Conservation (phyloP, 306 rosid species). For the Ochetophila trinervis region DNA sequence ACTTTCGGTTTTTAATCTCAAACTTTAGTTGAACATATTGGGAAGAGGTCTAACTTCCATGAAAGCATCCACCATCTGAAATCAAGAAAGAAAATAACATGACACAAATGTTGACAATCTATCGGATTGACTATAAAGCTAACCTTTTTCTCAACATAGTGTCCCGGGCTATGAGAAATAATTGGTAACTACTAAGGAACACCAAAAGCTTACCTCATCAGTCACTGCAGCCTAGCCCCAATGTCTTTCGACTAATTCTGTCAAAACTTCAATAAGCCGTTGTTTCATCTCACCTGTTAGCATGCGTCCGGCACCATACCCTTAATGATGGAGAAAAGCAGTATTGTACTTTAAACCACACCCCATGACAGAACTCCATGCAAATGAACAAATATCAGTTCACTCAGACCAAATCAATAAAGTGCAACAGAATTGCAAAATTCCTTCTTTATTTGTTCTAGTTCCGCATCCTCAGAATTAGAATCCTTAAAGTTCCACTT, state of each 20-base stretch:
- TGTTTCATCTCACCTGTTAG: conserved; percentile 95
- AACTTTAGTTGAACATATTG: conserved; percentile 56
- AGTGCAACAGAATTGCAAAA: conserved; percentile 11
- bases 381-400: neutral
- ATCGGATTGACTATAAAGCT: neutral
- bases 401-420: neutral
- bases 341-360: neutral
- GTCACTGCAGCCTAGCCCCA: conserved; percentile 86
- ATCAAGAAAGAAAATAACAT: conserved; percentile 1
- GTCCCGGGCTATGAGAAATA: neutral
- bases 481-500: too few relatives aligned
- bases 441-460: conserved; percentile 66
- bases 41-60: conserved; percentile 89
- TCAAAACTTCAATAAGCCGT: conserved; percentile 59
- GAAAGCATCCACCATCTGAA: conserved; percentile 89
- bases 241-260: conserved; percentile 83
- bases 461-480: too few relatives aligned
- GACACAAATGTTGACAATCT: neutral
- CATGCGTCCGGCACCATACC: conserved; percentile 86
- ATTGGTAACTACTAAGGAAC: neutral
- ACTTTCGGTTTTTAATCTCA: neutral
- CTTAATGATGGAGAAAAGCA: conserved; percentile 38
- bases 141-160: neutral
- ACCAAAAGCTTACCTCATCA: conserved; percentile 64
- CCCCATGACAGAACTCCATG: conserved; percentile 8